These are phyloP conservation scores for Zea luxurians DNA, from an alignment of 176 grass and related monocot genomes.

Conservation along the genomic window DNA sequence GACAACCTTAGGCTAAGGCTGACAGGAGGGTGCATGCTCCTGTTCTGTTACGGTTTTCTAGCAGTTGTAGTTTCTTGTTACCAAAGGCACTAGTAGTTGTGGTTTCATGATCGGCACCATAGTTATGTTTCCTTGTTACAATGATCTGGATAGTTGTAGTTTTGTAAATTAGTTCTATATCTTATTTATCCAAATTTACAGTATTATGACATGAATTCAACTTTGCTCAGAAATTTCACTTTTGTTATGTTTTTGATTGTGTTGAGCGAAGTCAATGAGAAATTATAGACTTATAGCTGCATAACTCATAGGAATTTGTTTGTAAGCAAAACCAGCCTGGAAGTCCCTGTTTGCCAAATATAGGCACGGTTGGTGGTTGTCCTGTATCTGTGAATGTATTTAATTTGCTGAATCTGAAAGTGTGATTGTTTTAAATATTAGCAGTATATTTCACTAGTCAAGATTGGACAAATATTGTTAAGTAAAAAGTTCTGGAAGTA, in stretches of 20 bases:
- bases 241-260: background rate
- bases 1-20: background rate
- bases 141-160: background rate
- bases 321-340: background rate
- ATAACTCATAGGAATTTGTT: background rate
- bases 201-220: background rate
- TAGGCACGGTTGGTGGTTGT: background rate
- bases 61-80: background rate
- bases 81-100: background rate
- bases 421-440: conserved; percentile 7
- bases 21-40: background rate
- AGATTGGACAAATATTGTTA: background rate
- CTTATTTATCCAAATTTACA: background rate
- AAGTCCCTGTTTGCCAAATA: background rate
- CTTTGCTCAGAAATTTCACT: background rate
- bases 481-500: background rate
- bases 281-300: background rate
- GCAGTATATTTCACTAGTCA: background rate
- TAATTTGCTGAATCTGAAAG: background rate
- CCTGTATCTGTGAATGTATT: conserved; percentile 4
- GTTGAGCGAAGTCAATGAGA: background rate
- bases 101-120: background rate
- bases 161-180: background rate
- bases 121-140: background rate
- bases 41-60: background rate